Evolutionary conservation across 2,329 filamentous ascomycete genomes (phyloP), one percentile per base, ranked within the genome.

Genomic region (Colletotrichum chlorophyti): DNA sequence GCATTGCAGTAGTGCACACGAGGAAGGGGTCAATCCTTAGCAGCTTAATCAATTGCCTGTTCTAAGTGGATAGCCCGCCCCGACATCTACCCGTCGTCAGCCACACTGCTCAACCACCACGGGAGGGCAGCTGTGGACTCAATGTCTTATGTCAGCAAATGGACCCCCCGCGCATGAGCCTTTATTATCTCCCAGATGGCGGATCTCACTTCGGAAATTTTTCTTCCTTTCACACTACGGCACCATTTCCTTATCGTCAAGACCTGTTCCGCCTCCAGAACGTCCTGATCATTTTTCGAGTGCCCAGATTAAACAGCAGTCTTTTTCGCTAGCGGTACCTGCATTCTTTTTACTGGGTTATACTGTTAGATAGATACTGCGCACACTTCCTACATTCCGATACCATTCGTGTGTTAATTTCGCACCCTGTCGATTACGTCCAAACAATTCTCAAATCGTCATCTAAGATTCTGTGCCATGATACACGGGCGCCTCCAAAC

Each of bases 281-380:
- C 84, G 87, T 89, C 84, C 84, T 91, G 92, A 93, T 87, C 93
- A 97, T 97, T 95, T 83, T 76, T 86, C 77, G 77, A 79, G 87
- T 95, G 93, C 91, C 91, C 74, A 97, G 91, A 97, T 73, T 74
- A 90, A 77, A 72, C 63, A 78, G 88, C 90, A 91, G 90, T 89
- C 90, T 91, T 91, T 93, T 96, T 93, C 93, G 93, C 93, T 97
- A 97, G 91, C 93, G 86, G 91, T 89, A 89, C 91, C 91, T 93
- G 91, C 85, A 63, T 72, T 74, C 78, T 77, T 65, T 71, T 76
- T 74, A 86, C 91, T 91, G 89, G 90, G 83, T 85, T 88, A 45
- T 52, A 87, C 89, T 83, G 92, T 94, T 97, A 96, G 93, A 97
- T 97, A 96, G 93, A 85, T 86, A 86, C 87, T 92, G 91, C 89